phyloP scores from a whole-genome alignment of 2,329 filamentous ascomycete genomes.

The Rhinocladiella mackenziei region DNA sequence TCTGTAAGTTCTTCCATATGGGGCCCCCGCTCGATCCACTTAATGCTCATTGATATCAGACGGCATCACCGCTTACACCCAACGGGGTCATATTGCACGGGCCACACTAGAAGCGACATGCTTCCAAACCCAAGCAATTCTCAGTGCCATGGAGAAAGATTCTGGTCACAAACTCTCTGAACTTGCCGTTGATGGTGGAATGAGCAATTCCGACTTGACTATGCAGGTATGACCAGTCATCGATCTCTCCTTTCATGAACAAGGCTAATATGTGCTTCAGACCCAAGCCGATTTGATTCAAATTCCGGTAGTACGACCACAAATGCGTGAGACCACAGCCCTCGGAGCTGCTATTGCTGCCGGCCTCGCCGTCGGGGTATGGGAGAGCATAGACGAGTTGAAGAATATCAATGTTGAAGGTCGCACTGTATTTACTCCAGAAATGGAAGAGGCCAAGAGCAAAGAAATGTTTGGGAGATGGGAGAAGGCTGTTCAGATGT shows the following conservation, averaged over 20 bases:
- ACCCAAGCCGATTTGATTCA: conserved; percentile 76
- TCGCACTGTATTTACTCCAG: conserved; percentile 65
- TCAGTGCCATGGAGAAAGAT: conserved; percentile 86
- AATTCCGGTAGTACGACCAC: conserved; percentile 76
- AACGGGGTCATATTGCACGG: conserved; percentile 81
- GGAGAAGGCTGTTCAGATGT: conserved; percentile 76
- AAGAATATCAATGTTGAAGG: conserved; percentile 67
- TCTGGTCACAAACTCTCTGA: conserved; percentile 69
- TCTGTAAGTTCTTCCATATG: conserved; percentile 43
- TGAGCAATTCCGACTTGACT: conserved; percentile 81
- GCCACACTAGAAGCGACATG: conserved; percentile 87
- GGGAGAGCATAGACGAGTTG: conserved; percentile 70
- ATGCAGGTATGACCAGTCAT: conserved; percentile 8
- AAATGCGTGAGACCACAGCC: conserved; percentile 86
- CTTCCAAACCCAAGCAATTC: conserved; percentile 89
- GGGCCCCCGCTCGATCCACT: not conserved
- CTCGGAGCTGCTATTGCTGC: conserved; percentile 88
- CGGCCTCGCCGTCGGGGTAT: conserved; percentile 75
- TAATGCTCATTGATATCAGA: conserved; percentile 36
- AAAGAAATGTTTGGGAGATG: conserved; percentile 63
- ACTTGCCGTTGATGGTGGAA: conserved; percentile 80
- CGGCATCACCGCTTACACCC: conserved; percentile 79
- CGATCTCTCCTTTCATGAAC: not conserved
- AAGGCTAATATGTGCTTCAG: conserved; percentile 35
- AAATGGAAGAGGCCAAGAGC: conserved; percentile 45